phyloP scores from a whole-genome alignment of 345 rosid genomes.

The Populus deltoides region DNA sequence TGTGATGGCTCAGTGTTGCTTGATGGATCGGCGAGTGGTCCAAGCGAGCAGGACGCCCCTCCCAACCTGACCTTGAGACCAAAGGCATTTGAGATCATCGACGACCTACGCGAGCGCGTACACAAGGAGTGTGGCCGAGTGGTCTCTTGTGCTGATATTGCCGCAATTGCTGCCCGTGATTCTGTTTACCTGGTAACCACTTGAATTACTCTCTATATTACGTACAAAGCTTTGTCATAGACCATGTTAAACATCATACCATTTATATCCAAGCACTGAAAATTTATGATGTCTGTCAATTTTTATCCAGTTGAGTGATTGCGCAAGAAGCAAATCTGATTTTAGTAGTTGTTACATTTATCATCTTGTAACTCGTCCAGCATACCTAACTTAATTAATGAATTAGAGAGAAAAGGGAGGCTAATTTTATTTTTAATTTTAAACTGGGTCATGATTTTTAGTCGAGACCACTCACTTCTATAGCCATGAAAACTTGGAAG shows the following conservation, averaged over 20 bases:
- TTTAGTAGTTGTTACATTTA: too few species aligned
- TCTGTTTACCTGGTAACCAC: constrained; percentile 48
- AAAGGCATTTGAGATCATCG: constrained; percentile 42
- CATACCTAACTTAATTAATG: too few species aligned
- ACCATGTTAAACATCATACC: too few species aligned
- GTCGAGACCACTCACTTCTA: not conserved
- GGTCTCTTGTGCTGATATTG: constrained; percentile 56
- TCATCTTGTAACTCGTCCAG: too few species aligned
- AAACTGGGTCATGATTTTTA: not conserved
- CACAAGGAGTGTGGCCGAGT: constrained; percentile 47
- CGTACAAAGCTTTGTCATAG: too few species aligned
- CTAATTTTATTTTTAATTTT: too few species aligned
- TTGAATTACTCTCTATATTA: not conserved
- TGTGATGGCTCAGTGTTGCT: constrained; percentile 86
- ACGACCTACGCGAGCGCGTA: constrained; percentile 40
- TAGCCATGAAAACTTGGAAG: not conserved
- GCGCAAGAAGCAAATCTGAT: too few species aligned
- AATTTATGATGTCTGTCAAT: too few species aligned
- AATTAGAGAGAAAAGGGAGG: too few species aligned
- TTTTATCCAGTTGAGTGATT: too few species aligned
- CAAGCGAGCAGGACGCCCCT: constrained; percentile 65
- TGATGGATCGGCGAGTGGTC: constrained; percentile 75
- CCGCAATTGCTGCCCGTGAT: constrained; percentile 58
- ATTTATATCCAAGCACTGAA: too few species aligned
- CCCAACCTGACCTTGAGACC: constrained; percentile 54